Evolutionary conservation across 2,329 filamentous ascomycete species (phyloP), one percentile per base, ranked within the genome.

Genomic region (Aspergillus oerlinghausenensis): DNA sequence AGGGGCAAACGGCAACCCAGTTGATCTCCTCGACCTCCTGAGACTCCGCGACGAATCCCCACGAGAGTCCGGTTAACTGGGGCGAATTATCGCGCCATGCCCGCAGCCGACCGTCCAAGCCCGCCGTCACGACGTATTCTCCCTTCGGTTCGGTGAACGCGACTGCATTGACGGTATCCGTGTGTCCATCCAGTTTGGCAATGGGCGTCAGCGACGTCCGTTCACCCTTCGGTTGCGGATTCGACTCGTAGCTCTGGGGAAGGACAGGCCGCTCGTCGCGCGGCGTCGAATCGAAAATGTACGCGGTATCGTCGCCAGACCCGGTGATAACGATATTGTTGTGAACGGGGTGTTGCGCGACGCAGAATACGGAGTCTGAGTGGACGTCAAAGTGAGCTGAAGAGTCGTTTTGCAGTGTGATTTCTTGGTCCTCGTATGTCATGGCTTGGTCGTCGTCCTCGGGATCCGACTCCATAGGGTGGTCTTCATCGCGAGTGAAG

Each of bases 21-120:
- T 94, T 96, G 68, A 99, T 88, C 75, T 97, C 93, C 65, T 95
- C 89, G 9, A 97, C 93, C 73, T 99, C 94, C 68, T 92, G 88
- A 3, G 86, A 84, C 68, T 94, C 89, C 55, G 83, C 89, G 8
- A 96, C 74, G 67, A 89, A 88, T 48, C 82, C 79, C 84, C 84
- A 88, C 52, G 80, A 76, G 49, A 79, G 71, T 59, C 80, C 80
- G 23, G 80, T 77, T 40, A 78, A 72, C 40, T 77, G 72, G 29
- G 75, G 61, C 63, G 63, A 77, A 63, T 67, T 78, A 69, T 70
- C 82, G 63, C 83, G 80, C 81, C 88, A 92, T 14, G 86, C 86
- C 61, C 88, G 84, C 64, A 99, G 71, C 61, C 86, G 86, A 10
- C 94, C 94, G 72, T 97, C 94, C 61, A 97, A 77, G 7, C 93